Evolutionary conservation across 192 early-diverging fungal species (phyloP).

Genomic region (Backusella macrospora): DNA sequence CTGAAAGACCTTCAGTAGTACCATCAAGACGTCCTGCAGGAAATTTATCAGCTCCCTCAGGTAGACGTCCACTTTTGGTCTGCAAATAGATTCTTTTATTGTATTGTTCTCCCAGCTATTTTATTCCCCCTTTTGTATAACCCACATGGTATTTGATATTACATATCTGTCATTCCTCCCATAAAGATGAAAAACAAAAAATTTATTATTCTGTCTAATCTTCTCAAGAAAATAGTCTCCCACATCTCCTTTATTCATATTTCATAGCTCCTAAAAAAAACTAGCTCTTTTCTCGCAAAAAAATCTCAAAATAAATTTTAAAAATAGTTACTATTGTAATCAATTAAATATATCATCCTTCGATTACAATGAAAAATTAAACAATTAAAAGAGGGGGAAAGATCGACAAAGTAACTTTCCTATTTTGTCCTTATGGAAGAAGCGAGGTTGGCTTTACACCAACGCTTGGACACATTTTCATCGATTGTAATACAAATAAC

Average conservation of each 20-base stretch:
- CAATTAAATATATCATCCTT: background rate
- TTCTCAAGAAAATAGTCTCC: background rate
- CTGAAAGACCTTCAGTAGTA: slow-evolving; percentile 21
- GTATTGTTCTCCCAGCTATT: slow-evolving; percentile 4
- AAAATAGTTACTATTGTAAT: background rate
- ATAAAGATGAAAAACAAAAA: slow-evolving; percentile 8
- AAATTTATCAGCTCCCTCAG: background rate
- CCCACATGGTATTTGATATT: slow-evolving; percentile 10
- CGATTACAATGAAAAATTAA: slow-evolving; percentile 11
- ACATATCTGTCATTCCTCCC: background rate
- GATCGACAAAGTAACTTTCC: slow-evolving; percentile 12
- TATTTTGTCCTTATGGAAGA: slow-evolving; percentile 3
- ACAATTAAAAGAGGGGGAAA: slow-evolving; percentile 2
- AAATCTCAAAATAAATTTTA: background rate
- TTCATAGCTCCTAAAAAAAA: slow-evolving; percentile 2
- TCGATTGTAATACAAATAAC: background rate
- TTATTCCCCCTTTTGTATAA: slow-evolving; percentile 18
- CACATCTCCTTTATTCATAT: slow-evolving; percentile 3
- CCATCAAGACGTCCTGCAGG: slow-evolving; percentile 17
- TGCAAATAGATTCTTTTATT: slow-evolving; percentile 12
- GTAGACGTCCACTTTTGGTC: slow-evolving; percentile 7
- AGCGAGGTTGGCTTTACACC: slow-evolving; percentile 11
- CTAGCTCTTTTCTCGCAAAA: background rate
- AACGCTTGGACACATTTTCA: slow-evolving; percentile 14
- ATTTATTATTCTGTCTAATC: slow-evolving; percentile 1